Conservation (phyloP, 78 protist genomes). For the Diacronema lutheri region DNA sequence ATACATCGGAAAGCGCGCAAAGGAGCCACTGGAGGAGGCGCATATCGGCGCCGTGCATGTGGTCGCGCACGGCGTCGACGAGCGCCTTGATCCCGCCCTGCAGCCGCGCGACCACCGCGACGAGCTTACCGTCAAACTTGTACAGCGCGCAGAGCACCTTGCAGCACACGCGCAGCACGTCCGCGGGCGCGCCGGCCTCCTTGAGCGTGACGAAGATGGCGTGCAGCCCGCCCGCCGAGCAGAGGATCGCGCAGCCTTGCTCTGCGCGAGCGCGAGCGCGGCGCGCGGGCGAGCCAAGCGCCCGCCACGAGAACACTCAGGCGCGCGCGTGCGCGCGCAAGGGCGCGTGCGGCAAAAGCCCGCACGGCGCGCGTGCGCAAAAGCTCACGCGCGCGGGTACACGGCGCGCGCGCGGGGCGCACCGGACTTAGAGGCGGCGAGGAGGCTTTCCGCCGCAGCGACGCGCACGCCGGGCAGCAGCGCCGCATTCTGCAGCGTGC, state of each 20-base stretch:
- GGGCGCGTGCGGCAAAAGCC: no score
- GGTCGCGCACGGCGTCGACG: neutral
- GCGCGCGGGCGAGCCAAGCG: no score
- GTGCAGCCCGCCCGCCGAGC: neutral
- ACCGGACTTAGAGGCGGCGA: no score
- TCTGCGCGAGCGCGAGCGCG: neutral
- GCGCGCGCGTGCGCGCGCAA: no score
- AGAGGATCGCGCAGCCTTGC: neutral
- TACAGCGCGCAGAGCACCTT: neutral
- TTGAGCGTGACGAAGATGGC: neutral
- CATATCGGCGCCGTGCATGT: neutral
- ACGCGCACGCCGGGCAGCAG: no score
- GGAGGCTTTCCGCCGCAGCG: no score
- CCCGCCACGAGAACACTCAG: no score
- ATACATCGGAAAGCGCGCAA: neutral
- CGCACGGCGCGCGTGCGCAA: no score
- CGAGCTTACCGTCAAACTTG: constrained; percentile 5
- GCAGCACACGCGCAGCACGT: neutral
- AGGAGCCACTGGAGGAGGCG: neutral
- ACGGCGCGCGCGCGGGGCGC: no score
- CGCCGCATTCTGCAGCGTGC: no score
- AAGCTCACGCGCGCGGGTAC: no score
- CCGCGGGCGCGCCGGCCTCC: neutral
- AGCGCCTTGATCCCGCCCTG: neutral
- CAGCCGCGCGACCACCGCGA: neutral